Conservation (phyloP, 2,329 filamentous ascomycete species). For the Rhinocladiella similis region DNA sequence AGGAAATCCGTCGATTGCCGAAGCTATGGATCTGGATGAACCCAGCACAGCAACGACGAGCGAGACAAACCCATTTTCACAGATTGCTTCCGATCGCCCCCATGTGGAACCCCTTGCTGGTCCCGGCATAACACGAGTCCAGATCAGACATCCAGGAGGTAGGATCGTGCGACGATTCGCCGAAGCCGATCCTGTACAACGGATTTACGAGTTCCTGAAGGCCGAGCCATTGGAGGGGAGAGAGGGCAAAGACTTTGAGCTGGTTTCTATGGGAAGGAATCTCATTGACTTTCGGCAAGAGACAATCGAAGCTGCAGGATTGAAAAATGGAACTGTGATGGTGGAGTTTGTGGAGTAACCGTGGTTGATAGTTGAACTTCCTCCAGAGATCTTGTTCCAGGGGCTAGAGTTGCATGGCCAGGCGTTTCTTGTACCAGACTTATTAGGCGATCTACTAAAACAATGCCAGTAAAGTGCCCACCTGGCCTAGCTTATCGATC, state of each 20-base stretch:
- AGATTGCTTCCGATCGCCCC: constrained; percentile 69
- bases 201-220: constrained; percentile 97
- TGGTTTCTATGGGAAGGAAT: constrained; percentile 85
- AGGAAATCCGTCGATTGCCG: constrained; percentile 43
- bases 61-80: constrained; percentile 56
- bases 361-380: neutral
- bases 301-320: constrained; percentile 75
- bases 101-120: constrained; percentile 76
- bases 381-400: neutral
- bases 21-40: constrained; percentile 41
- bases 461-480: neutral
- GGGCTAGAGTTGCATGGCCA: constrained; percentile 3
- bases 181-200: constrained; percentile 71
- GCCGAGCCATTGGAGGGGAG: constrained; percentile 80
- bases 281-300: constrained; percentile 72
- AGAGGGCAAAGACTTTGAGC: constrained; percentile 75
- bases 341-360: constrained; percentile 72
- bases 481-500: neutral
- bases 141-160: constrained; percentile 83
- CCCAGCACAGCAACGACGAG: constrained; percentile 35
- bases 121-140: constrained; percentile 79
- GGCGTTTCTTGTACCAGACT: constrained; percentile 13
- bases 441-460: neutral
- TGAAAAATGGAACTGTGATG: constrained; percentile 95
- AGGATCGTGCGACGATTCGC: constrained; percentile 85